These are phyloP conservation scores for Hyparrhenia diplandra DNA, from an alignment of 176 grass and related monocot species.

Conservation along the genomic window DNA sequence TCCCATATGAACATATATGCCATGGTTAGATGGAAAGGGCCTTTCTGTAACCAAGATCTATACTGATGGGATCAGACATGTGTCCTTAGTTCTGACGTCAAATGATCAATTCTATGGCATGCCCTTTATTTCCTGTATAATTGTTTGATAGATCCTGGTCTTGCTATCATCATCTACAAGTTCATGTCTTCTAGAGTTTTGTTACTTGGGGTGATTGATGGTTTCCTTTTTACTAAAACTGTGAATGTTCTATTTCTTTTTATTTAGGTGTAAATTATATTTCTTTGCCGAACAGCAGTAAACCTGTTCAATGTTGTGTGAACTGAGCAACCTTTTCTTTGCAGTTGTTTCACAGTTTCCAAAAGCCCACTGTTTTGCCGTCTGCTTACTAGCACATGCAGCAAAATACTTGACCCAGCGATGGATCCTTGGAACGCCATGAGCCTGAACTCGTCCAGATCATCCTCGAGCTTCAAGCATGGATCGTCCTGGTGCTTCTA, in stretches of 20 bases:
- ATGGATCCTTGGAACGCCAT: conserved; percentile 1
- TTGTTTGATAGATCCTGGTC: too few species aligned
- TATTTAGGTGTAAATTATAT: not conserved
- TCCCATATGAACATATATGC: not conserved
- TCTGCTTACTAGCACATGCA: conserved; percentile 51
- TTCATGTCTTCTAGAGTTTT: not conserved
- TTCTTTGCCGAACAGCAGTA: not conserved
- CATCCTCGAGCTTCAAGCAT: too few species aligned
- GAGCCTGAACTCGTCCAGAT: not conserved
- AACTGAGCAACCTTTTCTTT: conserved; percentile 1
- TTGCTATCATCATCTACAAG: not conserved
- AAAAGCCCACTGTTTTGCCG: conserved; percentile 44
- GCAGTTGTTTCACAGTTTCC: too few species aligned
- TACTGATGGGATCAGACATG: not conserved
- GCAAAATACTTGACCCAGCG: conserved; percentile 41
- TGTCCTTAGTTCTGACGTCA: not conserved
- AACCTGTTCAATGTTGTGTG: not conserved
- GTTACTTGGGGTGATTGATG: not conserved
- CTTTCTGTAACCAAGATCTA: not conserved
- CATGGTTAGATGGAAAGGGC: not conserved
- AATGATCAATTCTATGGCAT: too few species aligned
- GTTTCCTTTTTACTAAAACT: not conserved
- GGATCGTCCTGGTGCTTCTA: too few species aligned
- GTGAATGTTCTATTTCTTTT: not conserved
- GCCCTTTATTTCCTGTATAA: too few species aligned